Conservation (phyloP, 2,329 filamentous ascomycete genomes). For the Pseudogymnoascus sp. region DNA sequence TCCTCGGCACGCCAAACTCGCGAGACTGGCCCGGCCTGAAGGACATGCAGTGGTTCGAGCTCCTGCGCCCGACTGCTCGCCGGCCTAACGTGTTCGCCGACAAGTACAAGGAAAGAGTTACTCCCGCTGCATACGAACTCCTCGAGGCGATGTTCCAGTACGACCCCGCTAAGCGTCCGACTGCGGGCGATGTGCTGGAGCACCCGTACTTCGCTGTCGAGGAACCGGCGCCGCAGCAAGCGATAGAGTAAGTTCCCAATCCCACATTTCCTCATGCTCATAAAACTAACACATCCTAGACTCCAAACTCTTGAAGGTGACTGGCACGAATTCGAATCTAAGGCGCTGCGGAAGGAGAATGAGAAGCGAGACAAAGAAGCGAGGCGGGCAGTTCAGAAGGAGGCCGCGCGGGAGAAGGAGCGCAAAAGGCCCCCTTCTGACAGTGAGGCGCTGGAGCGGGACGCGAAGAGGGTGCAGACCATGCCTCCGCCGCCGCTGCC, state of each 20-base stretch:
- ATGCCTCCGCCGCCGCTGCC: background rate
- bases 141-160: conserved; percentile 80
- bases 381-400: conserved; percentile 25
- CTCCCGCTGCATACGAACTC: conserved; percentile 74
- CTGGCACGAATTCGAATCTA: conserved; percentile 98
- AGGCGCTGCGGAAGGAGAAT: conserved; percentile 84
- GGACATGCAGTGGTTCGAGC: conserved; percentile 97
- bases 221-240: conserved; percentile 68
- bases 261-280: conserved; percentile 4
- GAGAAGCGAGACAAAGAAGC: conserved; percentile 51
- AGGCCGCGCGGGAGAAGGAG: conserved; percentile 22
- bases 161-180: conserved; percentile 76
- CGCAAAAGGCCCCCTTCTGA: conserved; percentile 24
- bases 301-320: conserved; percentile 79
- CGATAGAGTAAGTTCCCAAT: conserved; percentile 61
- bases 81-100: conserved; percentile 71
- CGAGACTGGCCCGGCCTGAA: conserved; percentile 80
- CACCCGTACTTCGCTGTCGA: conserved; percentile 86
- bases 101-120: conserved; percentile 71
- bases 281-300: conserved; percentile 31
- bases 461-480: conserved; percentile 22
- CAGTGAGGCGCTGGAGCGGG: conserved; percentile 19
- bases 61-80: conserved; percentile 71
- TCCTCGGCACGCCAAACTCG: conserved; percentile 80
- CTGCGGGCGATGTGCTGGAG: conserved; percentile 73